phyloP scores from a whole-genome alignment of 75 land plant species.

The Pseudotsuga menziesii region DNA sequence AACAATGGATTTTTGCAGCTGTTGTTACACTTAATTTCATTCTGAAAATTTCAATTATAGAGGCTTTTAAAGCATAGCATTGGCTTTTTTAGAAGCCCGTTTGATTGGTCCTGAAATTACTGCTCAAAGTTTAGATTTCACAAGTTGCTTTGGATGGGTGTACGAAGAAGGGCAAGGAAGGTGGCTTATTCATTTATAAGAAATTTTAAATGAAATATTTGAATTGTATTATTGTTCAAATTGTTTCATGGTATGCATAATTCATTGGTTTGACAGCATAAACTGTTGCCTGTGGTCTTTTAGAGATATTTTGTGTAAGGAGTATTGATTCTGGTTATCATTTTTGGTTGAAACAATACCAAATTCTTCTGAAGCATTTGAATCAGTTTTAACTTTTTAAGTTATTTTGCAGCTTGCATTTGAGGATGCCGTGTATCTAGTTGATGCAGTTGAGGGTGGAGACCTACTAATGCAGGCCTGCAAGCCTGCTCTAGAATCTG shows the following conservation, averaged over 20 bases:
- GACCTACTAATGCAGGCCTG: conserved; percentile 72
- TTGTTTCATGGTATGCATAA: not conserved
- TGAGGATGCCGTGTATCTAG: conserved; percentile 82
- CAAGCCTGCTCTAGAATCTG: conserved; percentile 94
- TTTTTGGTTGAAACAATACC: not conserved
- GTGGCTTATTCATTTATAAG: not conserved
- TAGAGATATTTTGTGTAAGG: not conserved
- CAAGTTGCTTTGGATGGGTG: not conserved
- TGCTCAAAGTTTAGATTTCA: not conserved
- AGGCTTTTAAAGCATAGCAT: not conserved
- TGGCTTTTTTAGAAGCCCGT: not conserved
- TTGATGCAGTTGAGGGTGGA: conserved; percentile 87
- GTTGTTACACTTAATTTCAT: not conserved
- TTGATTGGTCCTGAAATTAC: not conserved
- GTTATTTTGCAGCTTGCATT: conserved; percentile 65
- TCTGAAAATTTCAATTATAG: not conserved
- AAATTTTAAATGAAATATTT: too few relatives aligned
- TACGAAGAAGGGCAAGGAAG: not conserved
- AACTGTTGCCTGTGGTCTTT: not conserved
- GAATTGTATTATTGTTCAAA: not conserved
- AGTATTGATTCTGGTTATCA: not conserved
- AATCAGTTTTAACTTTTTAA: not conserved
- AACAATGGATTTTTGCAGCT: not conserved
- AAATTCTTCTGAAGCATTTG: conserved; percentile 8
- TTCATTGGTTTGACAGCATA: not conserved